Conservation (phyloP, 805 yeast genomes). For the Zygotorulaspora danielsina region DNA sequence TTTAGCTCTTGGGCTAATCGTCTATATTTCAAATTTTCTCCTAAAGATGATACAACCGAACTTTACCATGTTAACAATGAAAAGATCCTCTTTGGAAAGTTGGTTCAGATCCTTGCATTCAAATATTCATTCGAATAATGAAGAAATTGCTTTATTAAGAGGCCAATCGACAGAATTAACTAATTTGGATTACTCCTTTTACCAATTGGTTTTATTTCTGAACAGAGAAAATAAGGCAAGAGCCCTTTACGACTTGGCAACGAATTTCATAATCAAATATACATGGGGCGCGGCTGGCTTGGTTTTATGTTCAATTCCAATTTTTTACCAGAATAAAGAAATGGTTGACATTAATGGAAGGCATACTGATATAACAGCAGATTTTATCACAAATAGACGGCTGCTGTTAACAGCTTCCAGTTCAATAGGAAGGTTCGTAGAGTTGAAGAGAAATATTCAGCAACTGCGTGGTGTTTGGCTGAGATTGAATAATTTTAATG, state of each 20-base stretch:
- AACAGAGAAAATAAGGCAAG: conserved; percentile 70
- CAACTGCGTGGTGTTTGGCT: conserved; percentile 79
- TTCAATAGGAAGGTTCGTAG: conserved; percentile 81
- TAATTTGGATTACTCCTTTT: conserved; percentile 72
- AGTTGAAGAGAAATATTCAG: conserved; percentile 77
- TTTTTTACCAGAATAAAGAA: conserved; percentile 52
- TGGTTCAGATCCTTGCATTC: conserved; percentile 79
- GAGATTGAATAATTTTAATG: conserved; percentile 67
- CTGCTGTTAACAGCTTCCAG: conserved; percentile 78
- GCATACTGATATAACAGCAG: conserved; percentile 54
- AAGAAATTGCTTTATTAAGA: conserved; percentile 79
- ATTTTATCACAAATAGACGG: conserved; percentile 83
- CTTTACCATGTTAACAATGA: conserved; percentile 73
- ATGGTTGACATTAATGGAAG: too few relatives aligned
- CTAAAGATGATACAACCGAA: conserved; percentile 82
- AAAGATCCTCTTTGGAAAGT: conserved; percentile 77
- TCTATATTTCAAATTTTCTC: conserved; percentile 72
- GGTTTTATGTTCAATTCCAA: conserved; percentile 81
- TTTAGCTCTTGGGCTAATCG: conserved; percentile 68
- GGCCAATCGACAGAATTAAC: conserved; percentile 80
- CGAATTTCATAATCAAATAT: conserved; percentile 84
- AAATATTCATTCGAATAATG: conserved; percentile 69
- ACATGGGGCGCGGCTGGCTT: conserved; percentile 96
- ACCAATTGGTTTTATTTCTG: conserved; percentile 72
- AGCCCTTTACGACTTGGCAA: conserved; percentile 78